Base-by-base conservation (phyloP, 2,329 filamentous ascomycete genomes). In the Talaromyces atroroseus region DNA sequence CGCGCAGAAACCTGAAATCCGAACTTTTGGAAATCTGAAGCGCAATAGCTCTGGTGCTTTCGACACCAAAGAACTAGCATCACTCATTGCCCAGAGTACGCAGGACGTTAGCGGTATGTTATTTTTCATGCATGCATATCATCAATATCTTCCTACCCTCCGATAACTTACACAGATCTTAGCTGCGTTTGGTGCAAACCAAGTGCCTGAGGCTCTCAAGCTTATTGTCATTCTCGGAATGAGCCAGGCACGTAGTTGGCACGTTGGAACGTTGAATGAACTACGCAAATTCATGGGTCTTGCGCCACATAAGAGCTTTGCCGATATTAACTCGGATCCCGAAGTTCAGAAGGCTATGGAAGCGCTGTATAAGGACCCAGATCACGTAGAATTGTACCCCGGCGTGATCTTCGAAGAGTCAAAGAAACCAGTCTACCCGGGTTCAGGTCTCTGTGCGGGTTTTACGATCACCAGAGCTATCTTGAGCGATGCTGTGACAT, bases 261-360 rank as follows among this genome's bases (percentile, higher is more conserved):
- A 90, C 59, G 74, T 90, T 8, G 86, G 87, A 0, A 86, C 87
- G 0, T 76, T 95, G 59, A 95, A 95, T 66, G 90, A 94, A 74
- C 95, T 94, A 77, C 82, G 90, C 52, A 86, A 88, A 68, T 88
- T 91, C 74, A 92, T 92, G 64, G 84, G 86, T 1, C 76, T 95
- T 5, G 88, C 88, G 71, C 81, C 83, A 0, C 86, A 95, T 66
- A 82, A 85, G 21, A 87, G 79, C 0, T 95, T 95, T 59, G 88
- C 92, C 68, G 88, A 92, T 51, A 91, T 95, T 74, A 94, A 92
- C 69, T 84, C 86, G 0, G 86, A 94, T 62, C 86, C 86, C 0
- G 80, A 82, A 14, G 81, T 92, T 16, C 82, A 88, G 2, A 79
- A 86, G 49, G 77, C 83, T 24, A 78, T 91, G 4, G 78, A 80